Conservation (phyloP, 495 filamentous ascomycete genomes). For the Xylona heveae region DNA sequence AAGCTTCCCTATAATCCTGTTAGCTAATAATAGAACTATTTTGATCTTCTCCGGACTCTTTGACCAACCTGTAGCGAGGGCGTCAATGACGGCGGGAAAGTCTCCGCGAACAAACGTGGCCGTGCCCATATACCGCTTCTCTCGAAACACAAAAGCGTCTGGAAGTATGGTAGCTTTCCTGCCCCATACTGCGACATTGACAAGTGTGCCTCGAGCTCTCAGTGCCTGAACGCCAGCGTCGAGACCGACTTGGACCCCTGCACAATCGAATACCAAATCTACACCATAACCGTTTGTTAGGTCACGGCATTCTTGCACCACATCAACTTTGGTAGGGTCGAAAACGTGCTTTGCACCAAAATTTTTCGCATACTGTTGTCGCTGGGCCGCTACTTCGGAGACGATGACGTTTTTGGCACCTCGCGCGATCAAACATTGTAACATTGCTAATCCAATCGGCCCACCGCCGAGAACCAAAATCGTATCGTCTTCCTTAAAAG, state of each 20-base stretch:
- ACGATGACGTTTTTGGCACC: constrained; percentile 31
- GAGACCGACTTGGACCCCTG: constrained; percentile 31
- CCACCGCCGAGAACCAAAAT: constrained; percentile 37
- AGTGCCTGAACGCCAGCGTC: constrained; percentile 25
- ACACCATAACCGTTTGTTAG: constrained; percentile 27
- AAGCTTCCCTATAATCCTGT: constrained; percentile 20
- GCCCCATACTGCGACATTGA: constrained; percentile 45
- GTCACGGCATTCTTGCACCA: constrained; percentile 21
- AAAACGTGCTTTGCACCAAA: constrained; percentile 33
- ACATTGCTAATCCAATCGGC: constrained; percentile 38
- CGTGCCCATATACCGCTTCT: constrained; percentile 26
- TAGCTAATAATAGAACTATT: not conserved
- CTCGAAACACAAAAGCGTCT: constrained; percentile 24
- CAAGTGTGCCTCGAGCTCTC: constrained; percentile 29
- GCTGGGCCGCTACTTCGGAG: constrained; percentile 25
- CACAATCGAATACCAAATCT: constrained; percentile 34
- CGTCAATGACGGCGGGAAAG: constrained; percentile 31
- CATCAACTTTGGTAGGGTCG: constrained; percentile 30
- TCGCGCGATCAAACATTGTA: constrained; percentile 30
- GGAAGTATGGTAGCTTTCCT: constrained; percentile 23
- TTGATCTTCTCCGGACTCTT: not conserved
- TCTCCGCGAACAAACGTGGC: constrained; percentile 31
- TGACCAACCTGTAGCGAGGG: constrained; percentile 23
- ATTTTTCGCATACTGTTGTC: constrained; percentile 25
- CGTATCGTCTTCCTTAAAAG: constrained; percentile 25